Evolutionary conservation across 768 basidiomycete species (phyloP), one percentile per base, ranked within the genome.

Genomic region (Filobasidium wieringae): DNA sequence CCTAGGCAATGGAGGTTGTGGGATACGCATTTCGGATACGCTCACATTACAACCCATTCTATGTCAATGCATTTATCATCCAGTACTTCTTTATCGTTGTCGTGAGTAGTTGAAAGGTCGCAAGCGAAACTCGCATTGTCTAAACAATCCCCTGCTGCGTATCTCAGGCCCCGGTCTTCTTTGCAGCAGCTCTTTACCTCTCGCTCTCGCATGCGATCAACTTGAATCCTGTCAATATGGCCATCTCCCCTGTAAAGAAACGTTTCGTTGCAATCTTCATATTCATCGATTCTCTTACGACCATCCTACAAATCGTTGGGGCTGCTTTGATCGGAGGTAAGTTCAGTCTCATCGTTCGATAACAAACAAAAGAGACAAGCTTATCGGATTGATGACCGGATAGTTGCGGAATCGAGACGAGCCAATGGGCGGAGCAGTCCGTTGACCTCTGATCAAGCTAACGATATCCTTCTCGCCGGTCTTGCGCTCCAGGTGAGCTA

Each of bases 381-480:
- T 37, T 37, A 9, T 37, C n/a, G 36, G 9, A 37, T 37, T 37
- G 36, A 9, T 37, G 36, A 9, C 14, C 14, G 29, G 43, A 70
- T 75, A 5, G 58, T 67, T 1, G 66, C 73, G 3, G 70, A 75
- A 52, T 70, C 68, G 8, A 64, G 63, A 1, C 24, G 51, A n/a
- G 66, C 63, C n/a, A 31, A 52, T 14, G 53, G 63, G 1, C 55
- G 67, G 17, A 3, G 40, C 0, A 63, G 65, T 26, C 57, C 52
- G 11, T 60, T 75, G 19, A 64, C 63, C 2, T 66, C 70, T 0
- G 59, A 66, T 17, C 55, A 64, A 12, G 74, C 73, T 0, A 74
- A 74, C 58, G 60, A 75, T 60, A 74, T 76, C 47, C 63, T 74
- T 1, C 57, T 74, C 2, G 72, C 72, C 2, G 74, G 74, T 51